phyloP scores from a whole-genome alignment of 441 rosid genomes.

The Pelargonium australe region DNA sequence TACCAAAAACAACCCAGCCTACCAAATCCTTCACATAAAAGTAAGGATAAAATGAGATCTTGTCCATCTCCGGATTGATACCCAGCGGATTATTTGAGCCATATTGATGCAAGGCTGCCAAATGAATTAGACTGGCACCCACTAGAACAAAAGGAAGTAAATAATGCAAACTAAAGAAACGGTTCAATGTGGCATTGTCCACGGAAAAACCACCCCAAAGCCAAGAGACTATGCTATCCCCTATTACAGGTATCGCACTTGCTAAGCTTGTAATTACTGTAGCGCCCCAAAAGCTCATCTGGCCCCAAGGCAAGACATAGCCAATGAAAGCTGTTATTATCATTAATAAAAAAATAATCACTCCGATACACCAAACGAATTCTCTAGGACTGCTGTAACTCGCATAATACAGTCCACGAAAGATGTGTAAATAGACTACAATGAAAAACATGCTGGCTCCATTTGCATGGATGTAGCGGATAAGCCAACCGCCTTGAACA shows the following conservation, averaged over 20 bases:
- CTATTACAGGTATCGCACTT: constrained; percentile 9
- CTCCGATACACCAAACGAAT: constrained; percentile 6
- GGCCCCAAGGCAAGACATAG: neutral
- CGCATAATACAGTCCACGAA: neutral
- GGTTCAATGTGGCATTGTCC: constrained; percentile 14
- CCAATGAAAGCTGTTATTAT: neutral
- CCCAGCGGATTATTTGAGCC: neutral
- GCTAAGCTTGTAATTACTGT: constrained; percentile 17
- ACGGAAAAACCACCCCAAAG: constrained; percentile 13
- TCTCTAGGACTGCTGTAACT: neutral
- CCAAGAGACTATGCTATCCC: constrained; percentile 12
- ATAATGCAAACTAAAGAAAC: constrained; percentile 2
- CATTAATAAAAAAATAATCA: neutral
- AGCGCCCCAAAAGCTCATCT: constrained; percentile 11
- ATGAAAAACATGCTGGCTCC: too few relatives aligned
- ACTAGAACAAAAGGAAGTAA: neutral
- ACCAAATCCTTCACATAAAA: neutral
- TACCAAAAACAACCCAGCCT: neutral
- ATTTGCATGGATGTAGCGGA: neutral
- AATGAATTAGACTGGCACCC: neutral
- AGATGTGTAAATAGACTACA: too few relatives aligned
- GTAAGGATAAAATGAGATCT: neutral
- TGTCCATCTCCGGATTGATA: neutral
- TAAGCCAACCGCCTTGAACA: neutral
- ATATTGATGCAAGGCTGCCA: neutral